Evolutionary conservation across 208 protist species (phyloP).

Genomic region (Trypanosoma platydactyli): DNA sequence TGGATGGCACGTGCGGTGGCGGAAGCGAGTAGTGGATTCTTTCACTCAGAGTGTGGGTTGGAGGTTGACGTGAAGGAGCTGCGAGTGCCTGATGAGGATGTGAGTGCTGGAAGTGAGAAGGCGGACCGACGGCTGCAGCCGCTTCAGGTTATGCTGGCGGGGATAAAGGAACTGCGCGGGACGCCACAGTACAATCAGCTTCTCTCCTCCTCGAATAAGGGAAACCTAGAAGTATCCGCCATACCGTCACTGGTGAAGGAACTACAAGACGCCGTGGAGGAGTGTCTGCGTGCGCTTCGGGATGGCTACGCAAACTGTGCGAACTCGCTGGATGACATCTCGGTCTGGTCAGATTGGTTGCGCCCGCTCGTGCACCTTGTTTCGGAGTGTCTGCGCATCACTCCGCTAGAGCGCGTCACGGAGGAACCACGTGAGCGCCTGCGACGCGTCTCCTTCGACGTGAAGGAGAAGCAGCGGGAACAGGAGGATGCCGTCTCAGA

Average conservation of each 20-base stretch:
- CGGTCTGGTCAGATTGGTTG: constrained; percentile 38
- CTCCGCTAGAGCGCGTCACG: constrained; percentile 36
- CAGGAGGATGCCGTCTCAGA: constrained; percentile 74
- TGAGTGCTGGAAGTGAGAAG: too few relatives aligned
- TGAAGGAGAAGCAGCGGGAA: constrained; percentile 68
- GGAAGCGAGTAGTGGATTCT: constrained; percentile 10
- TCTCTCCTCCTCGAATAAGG: constrained; percentile 7
- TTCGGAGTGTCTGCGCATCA: constrained; percentile 39
- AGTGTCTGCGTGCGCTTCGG: constrained; percentile 20
- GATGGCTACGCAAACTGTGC: constrained; percentile 28
- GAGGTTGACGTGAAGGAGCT: constrained; percentile 9
- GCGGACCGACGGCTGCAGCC: constrained; percentile 21
- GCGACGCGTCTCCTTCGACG: constrained; percentile 69
- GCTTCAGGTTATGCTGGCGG: constrained; percentile 20
- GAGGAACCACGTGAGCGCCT: constrained; percentile 63
- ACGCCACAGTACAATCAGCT: constrained; percentile 13
- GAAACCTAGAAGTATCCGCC: background rate
- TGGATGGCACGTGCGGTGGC: constrained; percentile 1
- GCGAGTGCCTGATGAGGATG: background rate
- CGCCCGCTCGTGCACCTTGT: constrained; percentile 50
- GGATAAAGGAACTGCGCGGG: constrained; percentile 9
- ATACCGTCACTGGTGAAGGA: constrained; percentile 33
- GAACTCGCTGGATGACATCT: constrained; percentile 18
- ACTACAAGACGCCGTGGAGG: constrained; percentile 35
- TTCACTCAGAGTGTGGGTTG: constrained; percentile 26